Evolutionary conservation across 1,284 basidiomycete genomes (phyloP), one percentile per base, ranked within the genome.

Genomic region (Boletus sp.): DNA sequence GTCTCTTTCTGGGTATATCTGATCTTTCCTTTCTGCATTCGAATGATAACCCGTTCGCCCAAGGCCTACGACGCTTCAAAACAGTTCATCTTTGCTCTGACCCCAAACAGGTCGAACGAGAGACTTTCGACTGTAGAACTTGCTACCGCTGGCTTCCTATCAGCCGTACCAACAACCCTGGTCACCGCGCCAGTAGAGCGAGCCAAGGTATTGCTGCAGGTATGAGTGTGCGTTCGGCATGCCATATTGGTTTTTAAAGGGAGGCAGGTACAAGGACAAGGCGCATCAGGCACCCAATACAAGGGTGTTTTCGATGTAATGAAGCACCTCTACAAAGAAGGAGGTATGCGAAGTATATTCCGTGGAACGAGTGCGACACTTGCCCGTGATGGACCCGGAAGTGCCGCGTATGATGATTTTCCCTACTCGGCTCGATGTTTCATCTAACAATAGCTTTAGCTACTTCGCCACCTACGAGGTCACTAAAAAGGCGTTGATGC

Each of bases 391-490:
- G 96, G 95, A 54, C 97, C 97, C 4, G 97, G 97, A 53, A 94
- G 90, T 67, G 97, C 97, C 63, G 96, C 92, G 89, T 97, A 77
- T 72, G 91, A 44, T 55, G 20, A 39, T 39, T 29, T 47, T 22
- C 9, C 33, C 8, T 51, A n/a, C 27, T 4, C 7, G 8, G 16
- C 18, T 37, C 12, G 18, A 36, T 24, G 36, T 22, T 18, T 33
- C 12, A 57, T 51, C 50, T 63, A 12, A 67, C 20, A 15, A 33
- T 33, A 3, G 18, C 47, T 13, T 55, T 70, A 96, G 93, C 48
- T 98, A 99, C 80, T 99, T 99, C 73, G 94, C 93, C 33, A 91
- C 95, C 7, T 99, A 99, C 75, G 97, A 99, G 77, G 82, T 94
- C 42, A 88, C 93, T 57, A 99, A 99, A 79, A 92, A 90, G 69